Base-by-base conservation (phyloP, 75 land plant species). In the Larix kaempferi region DNA sequence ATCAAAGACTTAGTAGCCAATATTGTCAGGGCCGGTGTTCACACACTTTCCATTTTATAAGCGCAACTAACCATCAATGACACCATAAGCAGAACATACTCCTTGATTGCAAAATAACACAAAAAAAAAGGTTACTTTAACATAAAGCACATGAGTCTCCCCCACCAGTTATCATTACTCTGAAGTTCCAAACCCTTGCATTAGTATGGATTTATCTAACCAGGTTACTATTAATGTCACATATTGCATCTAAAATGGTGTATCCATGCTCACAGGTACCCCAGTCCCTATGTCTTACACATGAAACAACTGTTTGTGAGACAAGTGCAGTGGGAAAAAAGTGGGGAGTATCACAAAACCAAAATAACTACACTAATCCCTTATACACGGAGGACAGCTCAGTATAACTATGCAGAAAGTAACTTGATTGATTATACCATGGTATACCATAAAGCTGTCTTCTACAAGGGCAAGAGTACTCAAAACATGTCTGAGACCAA, bases 391-490 rank as follows among this genome's bases (percentile, higher is more conserved):
- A 11, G 23, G 54, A 17, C 29, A 41, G 23, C 73, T 69, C 41
- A 21, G 52, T 44, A 11, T 69, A 39, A 21, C 73, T 41, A 69
- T 41, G 49, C 73, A 69, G 7, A 69, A 69, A 37, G 2, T 21
- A 41, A 69, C 73, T 69, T 22, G 13, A 19, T 41, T 69, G 49
- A 69, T 69, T 49, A 49, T 49, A 49, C 54, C 54, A 49, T 41
- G 44, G 25, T 17, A 69, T 37, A 22, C 73, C 54, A 69, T 41
- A 69, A 69, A 62, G 21, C 41, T 69, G 54, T 69, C 52, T 69
- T 69, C n/a, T 19, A 37, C 73, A 69, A n/a, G 7, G 73, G 44
- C 17, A 69, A 69, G 7, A 37, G 33, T 69, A 49, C 12, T 69
- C 52, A 41, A 41, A 69, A 69, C 10, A 69, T 13, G 19, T 41